Percentiles rank a stretch among this genome's conserved stretches.
Evolutionary conservation across 164 flowering plant genomes (phyloP).

Genomic region (Warburgia ugandensis): DNA sequence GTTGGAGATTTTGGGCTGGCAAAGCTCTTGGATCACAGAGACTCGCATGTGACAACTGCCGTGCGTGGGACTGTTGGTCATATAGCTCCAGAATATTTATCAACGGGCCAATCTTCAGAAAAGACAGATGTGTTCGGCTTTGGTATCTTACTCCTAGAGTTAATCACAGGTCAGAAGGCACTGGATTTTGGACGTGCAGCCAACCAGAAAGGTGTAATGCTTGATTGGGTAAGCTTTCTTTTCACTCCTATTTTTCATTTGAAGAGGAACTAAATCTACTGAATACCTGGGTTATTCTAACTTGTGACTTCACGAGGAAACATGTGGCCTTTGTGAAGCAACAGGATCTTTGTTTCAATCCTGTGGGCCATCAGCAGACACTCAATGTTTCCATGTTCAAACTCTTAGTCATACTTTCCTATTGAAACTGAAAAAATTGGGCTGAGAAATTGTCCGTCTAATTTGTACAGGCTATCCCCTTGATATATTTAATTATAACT

Average conservation of each 20-base stretch:
- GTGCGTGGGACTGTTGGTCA: constrained; percentile 93
- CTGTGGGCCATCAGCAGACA: too few relatives aligned
- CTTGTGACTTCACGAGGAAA: too few relatives aligned
- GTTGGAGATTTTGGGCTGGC: constrained; percentile 93
- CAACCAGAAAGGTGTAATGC: constrained; percentile 54
- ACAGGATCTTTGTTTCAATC: too few relatives aligned
- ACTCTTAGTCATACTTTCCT: too few relatives aligned
- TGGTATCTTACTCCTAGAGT: constrained; percentile 77
- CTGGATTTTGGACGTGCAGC: constrained; percentile 67
- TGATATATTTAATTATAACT: too few relatives aligned
- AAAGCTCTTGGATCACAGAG: constrained; percentile 77
- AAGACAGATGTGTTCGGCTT: constrained; percentile 88
- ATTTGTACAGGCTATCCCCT: too few relatives aligned
- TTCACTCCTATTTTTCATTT: neutral
- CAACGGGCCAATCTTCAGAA: constrained; percentile 83
- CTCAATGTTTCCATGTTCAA: too few relatives aligned
- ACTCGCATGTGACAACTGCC: constrained; percentile 85
- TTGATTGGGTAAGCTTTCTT: constrained; percentile 34
- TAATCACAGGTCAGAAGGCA: constrained; percentile 78
- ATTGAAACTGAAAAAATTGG: too few relatives aligned
- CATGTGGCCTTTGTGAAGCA: too few relatives aligned
- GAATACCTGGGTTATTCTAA: too few relatives aligned
- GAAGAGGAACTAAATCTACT: too few relatives aligned
- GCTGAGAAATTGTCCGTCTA: too few relatives aligned
- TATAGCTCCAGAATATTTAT: constrained; percentile 83